phyloP scores from a whole-genome alignment of 805 yeast genomes.

The Tetrapisispora nanseiensis region DNA sequence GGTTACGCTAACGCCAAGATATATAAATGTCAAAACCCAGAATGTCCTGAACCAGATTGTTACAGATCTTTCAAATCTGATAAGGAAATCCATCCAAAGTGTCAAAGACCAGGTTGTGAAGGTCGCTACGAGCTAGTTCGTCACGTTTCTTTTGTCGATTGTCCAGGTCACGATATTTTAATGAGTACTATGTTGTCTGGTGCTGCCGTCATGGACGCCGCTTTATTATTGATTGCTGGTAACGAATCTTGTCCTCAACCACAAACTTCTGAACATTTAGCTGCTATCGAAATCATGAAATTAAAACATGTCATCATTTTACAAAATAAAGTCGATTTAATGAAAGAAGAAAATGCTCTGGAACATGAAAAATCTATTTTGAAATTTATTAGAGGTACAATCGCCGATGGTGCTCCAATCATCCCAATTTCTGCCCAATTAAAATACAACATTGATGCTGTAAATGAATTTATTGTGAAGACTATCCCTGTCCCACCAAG shows the following conservation, averaged over 20 bases:
- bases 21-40: slow-evolving; percentile 79
- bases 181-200: slow-evolving; percentile 99
- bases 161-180: slow-evolving; percentile 99
- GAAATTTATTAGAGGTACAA: slow-evolving; percentile 91
- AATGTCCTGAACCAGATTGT: slow-evolving; percentile 89
- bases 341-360: slow-evolving; percentile 93
- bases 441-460: slow-evolving; percentile 97
- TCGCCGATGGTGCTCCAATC: slow-evolving; percentile 98
- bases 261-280: slow-evolving; percentile 97
- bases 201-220: slow-evolving; percentile 99
- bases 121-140: slow-evolving; percentile 86
- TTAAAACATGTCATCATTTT: slow-evolving; percentile 90
- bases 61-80: slow-evolving; percentile 91
- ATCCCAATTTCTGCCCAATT: slow-evolving; percentile 98
- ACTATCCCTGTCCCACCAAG: slow-evolving; percentile 91
- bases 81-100: slow-evolving; percentile 88
- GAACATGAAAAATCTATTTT: slow-evolving; percentile 92
- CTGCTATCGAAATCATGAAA: slow-evolving; percentile 99
- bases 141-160: slow-evolving; percentile 97
- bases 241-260: slow-evolving; percentile 99
- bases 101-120: slow-evolving; percentile 78
- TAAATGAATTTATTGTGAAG: slow-evolving; percentile 90
- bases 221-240: slow-evolving; percentile 90
- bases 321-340: slow-evolving; percentile 96
- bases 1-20: slow-evolving; percentile 99